Percentiles rank a stretch among this genome's conserved stretches.
Conservation (phyloP, 2,329 filamentous ascomycete genomes). For the Neopestalotiopsis clavispora region DNA sequence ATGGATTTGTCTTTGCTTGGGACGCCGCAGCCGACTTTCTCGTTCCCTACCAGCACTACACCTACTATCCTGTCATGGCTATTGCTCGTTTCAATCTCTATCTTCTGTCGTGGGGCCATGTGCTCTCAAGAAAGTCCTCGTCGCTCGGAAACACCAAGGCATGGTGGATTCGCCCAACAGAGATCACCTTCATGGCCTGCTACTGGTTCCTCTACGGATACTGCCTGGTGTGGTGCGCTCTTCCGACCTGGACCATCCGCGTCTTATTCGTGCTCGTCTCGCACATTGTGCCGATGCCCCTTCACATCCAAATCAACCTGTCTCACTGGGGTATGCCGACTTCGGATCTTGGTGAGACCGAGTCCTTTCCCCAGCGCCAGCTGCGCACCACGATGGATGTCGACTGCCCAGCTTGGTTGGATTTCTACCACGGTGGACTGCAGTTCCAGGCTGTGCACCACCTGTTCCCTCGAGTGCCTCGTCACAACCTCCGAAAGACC, state of each 20-base stretch:
- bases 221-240: constrained; percentile 61
- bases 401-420: constrained; percentile 73
- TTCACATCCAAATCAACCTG: constrained; percentile 75
- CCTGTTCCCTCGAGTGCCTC: constrained; percentile 69
- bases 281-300: constrained; percentile 69
- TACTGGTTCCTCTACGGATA: constrained; percentile 76
- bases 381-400: constrained; percentile 77
- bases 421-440: constrained; percentile 73
- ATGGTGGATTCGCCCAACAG: constrained; percentile 71
- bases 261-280: constrained; percentile 67
- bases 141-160: constrained; percentile 61
- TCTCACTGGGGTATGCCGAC: constrained; percentile 77
- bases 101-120: constrained; percentile 68
- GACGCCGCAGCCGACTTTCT: constrained; percentile 64
- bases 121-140: constrained; percentile 60
- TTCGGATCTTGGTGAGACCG: constrained; percentile 64
- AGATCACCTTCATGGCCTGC: constrained; percentile 65
- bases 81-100: constrained; percentile 77
- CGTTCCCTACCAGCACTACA: constrained; percentile 66
- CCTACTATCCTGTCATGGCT: constrained; percentile 71
- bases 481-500: constrained; percentile 68
- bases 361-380: constrained; percentile 73
- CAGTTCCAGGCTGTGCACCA: constrained; percentile 78
- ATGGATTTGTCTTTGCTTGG: constrained; percentile 64
- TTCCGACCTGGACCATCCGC: constrained; percentile 63